A percentile compares a stretch with the other conserved stretches of the same genome.
phyloP scores from a whole-genome alignment of 345 rosid genomes.

The Viola odorata region DNA sequence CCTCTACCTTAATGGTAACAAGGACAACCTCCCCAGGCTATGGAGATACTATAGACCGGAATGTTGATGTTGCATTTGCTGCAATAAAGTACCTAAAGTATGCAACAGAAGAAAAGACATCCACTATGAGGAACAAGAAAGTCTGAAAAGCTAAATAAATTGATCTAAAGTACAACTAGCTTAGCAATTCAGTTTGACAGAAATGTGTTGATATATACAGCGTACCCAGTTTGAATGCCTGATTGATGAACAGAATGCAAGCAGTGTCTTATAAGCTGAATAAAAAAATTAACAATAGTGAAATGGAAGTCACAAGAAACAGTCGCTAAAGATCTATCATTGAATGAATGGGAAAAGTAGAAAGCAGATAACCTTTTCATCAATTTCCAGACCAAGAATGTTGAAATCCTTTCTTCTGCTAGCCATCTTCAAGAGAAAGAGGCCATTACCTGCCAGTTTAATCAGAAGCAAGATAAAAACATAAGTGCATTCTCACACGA shows the following conservation, averaged over 20 bases:
- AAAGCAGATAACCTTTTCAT: conserved; percentile 42
- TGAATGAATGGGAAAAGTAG: background rate
- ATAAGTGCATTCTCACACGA: background rate
- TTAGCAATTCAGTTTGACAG: background rate
- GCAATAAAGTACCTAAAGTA: conserved; percentile 45
- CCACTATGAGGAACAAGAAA: background rate
- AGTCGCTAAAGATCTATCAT: background rate
- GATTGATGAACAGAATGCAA: conserved; percentile 35
- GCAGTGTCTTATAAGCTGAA: conserved; percentile 52
- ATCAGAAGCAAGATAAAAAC: conserved; percentile 5
- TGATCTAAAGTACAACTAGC: background rate
- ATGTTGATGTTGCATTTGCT: conserved; percentile 60
- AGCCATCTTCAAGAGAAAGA: conserved; percentile 61
- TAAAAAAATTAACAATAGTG: conserved; percentile 6
- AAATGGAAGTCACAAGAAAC: background rate
- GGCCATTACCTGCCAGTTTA: conserved; percentile 48
- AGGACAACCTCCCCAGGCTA: conserved; percentile 58
- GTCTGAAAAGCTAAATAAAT: background rate
- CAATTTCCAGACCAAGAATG: conserved; percentile 64
- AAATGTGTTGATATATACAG: conserved; percentile 1
- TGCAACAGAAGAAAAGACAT: background rate
- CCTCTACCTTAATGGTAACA: conserved; percentile 52
- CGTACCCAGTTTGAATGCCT: conserved; percentile 48
- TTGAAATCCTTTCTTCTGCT: conserved; percentile 42
- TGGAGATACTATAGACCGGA: conserved; percentile 45